phyloP scores from a whole-genome alignment of 495 filamentous ascomycete species.

The Sordaria brevicollis region DNA sequence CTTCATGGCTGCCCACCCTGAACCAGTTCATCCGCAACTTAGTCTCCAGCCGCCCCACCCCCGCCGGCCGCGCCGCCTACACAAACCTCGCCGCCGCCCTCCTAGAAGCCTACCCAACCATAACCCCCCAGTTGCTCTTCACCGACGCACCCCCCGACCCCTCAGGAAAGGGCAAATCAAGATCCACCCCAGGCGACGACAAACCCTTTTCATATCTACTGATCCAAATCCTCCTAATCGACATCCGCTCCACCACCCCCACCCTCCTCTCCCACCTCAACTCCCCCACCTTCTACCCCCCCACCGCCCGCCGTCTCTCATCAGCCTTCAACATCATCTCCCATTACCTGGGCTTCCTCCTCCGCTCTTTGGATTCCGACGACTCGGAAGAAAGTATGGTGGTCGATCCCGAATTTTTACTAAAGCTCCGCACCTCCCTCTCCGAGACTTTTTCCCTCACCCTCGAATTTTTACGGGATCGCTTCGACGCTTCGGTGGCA shows the following conservation, averaged over 20 bases:
- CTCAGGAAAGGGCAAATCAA: not conserved
- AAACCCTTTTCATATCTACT: conserved; percentile 51
- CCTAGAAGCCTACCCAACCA: conserved; percentile 38
- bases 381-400: too few species aligned
- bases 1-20: conserved; percentile 35
- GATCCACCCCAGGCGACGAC: conserved; percentile 8
- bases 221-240: conserved; percentile 48
- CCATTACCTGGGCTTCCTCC: conserved; percentile 48
- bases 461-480: conserved; percentile 54
- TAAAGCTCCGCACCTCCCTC: conserved; percentile 48
- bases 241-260: conserved; percentile 52
- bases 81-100: conserved; percentile 41
- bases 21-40: conserved; percentile 31
- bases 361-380: conserved; percentile 34
- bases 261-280: conserved; percentile 45
- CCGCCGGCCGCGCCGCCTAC: conserved; percentile 35
- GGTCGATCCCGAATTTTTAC: conserved; percentile 42
- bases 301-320: conserved; percentile 40
- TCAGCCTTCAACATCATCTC: conserved; percentile 49
- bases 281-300: conserved; percentile 34
- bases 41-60: conserved; percentile 34
- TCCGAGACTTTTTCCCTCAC: conserved; percentile 46
- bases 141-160: conserved; percentile 10
- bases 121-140: conserved; percentile 39
- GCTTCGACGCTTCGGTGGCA: conserved; percentile 49